Conservation (phyloP, 352 stramenopile genomes). For the Globisporangium barbulae region DNA sequence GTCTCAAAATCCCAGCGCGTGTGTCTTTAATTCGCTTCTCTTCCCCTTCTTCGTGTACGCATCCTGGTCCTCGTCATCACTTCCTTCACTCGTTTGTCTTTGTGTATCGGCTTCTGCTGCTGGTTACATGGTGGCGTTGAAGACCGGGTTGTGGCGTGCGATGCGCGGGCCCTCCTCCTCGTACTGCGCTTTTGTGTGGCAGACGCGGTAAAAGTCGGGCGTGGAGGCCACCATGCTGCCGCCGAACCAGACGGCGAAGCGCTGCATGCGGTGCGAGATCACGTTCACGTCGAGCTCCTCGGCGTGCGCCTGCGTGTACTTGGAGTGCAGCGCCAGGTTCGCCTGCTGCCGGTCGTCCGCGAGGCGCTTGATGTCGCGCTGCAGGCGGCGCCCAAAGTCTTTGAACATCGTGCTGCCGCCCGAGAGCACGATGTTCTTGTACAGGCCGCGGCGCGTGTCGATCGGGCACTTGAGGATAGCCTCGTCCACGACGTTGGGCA, state of each 20-base stretch:
- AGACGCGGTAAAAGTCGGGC: constrained; percentile 93
- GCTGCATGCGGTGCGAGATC: constrained; percentile 93
- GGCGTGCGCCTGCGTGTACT: constrained; percentile 60
- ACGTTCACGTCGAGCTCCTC: constrained; percentile 92
- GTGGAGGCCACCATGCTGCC: constrained; percentile 93
- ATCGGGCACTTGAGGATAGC: constrained; percentile 95
- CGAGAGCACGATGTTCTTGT: constrained; percentile 96
- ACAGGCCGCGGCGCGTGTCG: constrained; percentile 91
- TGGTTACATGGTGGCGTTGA: constrained; percentile 90
- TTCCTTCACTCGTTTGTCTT: background rate
- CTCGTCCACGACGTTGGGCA: constrained; percentile 94
- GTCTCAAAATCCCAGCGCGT: background rate
- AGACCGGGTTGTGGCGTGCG: constrained; percentile 93
- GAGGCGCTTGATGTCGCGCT: constrained; percentile 93
- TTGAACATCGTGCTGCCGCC: constrained; percentile 97
- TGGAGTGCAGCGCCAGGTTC: constrained; percentile 81
- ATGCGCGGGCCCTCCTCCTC: constrained; percentile 95
- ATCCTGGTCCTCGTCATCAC: background rate
- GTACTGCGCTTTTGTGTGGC: constrained; percentile 96
- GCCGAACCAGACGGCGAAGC: constrained; percentile 95
- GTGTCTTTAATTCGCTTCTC: constrained; percentile 1
- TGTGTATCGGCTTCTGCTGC: background rate
- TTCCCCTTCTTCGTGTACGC: constrained; percentile 1
- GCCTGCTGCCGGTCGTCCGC: constrained; percentile 88
- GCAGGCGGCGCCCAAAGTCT: constrained; percentile 92